Base-by-base conservation (phyloP, 1,139 yeast species). In the Trichomonascaceae sp. region DNA sequence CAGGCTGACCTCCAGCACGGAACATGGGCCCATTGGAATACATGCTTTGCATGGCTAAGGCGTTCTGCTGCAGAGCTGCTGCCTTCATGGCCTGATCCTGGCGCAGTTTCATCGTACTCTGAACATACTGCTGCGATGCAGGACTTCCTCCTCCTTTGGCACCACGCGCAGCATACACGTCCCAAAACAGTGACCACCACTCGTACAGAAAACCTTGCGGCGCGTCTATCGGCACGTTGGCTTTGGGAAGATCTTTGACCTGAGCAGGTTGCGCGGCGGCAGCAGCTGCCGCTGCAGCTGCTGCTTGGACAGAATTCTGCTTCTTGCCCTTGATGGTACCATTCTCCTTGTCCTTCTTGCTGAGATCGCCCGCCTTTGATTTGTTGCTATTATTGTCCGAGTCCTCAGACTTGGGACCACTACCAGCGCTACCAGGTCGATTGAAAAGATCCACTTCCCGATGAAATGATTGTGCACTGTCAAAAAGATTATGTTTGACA, bases 151-250 rank as follows among this genome's bases (percentile, higher is more conserved):
- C 51, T 16, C 72, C 74, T 39, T 74, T 63, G 40, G 69, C 69
- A n/a, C 73, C 75, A 47, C 81, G 68, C 2, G 93, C 93, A 49
- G 79, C 80, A 57, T 79, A 82, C 30, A 84, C 76, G 54, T 87
- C 96, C 95, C 96, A 87, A 52, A 85, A 87, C 22, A 85, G 75
- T 60, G 76, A 85, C 96, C 96, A 87, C 96, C 97, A 87, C 53
- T 85, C 96, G 47, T 71, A 76, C 30, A 85, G 60, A 49, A 82
- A 85, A 6, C 95, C 92, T 47, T 78, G 87, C 0, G 93, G 92
- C 3, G 93, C 76, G 51, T 84, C 62, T 36, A 59, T 52, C 16
- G 59, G 58, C 11, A 54, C 50, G 26, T 35, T 34, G 13, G 47
- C 40, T 28, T 41, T 39, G 13, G 46, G 50, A 26, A 48, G 33